Conservation (phyloP, 345 rosid species). For the Balakata baccata region DNA sequence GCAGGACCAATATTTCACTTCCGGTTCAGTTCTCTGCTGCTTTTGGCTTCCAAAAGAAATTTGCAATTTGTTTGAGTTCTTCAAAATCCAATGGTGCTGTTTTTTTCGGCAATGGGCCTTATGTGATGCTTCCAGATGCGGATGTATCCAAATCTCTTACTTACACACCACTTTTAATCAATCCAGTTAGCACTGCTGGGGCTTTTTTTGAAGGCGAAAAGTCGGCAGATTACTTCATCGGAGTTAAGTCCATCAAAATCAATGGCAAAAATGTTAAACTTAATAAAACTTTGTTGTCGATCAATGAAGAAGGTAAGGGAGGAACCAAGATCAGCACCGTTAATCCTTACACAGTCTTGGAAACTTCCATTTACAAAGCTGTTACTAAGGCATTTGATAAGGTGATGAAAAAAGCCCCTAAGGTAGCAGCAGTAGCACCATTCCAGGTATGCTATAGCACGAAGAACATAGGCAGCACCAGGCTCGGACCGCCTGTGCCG, state of each 20-base stretch:
- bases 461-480: conserved; percentile 22
- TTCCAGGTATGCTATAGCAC: conserved; percentile 10
- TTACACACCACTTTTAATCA: conserved; percentile 54
- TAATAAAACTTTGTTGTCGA: conserved; percentile 40
- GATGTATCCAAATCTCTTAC: conserved; percentile 46
- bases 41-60: conserved; percentile 13
- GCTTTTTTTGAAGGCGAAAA: conserved; percentile 40
- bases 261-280: conserved; percentile 31
- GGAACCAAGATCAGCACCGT: conserved; percentile 28
- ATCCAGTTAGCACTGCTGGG: conserved; percentile 55
- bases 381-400: conserved; percentile 4
- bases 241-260: conserved; percentile 46
- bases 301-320: conserved; percentile 44
- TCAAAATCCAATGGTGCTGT: conserved; percentile 32
- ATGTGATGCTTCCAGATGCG: conserved; percentile 51
- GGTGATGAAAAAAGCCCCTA: background rate
- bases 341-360: conserved; percentile 20
- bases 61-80: conserved; percentile 17
- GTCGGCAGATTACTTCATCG: conserved; percentile 64
- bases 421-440: conserved; percentile 11
- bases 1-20: conserved; percentile 13
- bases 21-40: conserved; percentile 18
- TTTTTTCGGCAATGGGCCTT: conserved; percentile 58
- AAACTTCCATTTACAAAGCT: conserved; percentile 18
- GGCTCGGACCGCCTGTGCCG: conserved; percentile 27